Percentiles rank a stretch among this genome's conserved stretches.
Conservation (phyloP, 768 basidiomycete genomes). For the Fistulinella prunicolor region DNA sequence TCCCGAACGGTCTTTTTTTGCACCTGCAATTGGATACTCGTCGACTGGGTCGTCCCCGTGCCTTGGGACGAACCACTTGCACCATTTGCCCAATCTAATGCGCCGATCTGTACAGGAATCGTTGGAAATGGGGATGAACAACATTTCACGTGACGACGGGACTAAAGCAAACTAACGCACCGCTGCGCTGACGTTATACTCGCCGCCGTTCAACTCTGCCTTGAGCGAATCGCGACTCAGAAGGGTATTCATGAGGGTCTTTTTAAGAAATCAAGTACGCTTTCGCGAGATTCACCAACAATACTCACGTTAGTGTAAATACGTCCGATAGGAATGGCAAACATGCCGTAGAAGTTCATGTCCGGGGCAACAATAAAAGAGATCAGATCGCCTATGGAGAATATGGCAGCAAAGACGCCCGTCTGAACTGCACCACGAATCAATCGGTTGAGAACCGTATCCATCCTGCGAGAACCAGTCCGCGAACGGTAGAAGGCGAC, state of each 20-base stretch:
- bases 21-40: not conserved
- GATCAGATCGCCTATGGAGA: slow-evolving; percentile 38
- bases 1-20: not conserved
- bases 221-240: slow-evolving; percentile 31
- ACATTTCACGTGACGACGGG: not conserved
- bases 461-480: slow-evolving; percentile 53
- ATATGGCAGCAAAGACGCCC: slow-evolving; percentile 1
- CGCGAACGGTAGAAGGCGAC: slow-evolving; percentile 24
- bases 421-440: slow-evolving; percentile 10
- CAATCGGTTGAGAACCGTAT: slow-evolving; percentile 34
- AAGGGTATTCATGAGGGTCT: not conserved
- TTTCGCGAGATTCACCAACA: no score
- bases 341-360: slow-evolving; percentile 37
- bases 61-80: not conserved
- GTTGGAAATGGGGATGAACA: no score
- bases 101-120: not conserved
- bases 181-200: slow-evolving; percentile 39
- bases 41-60: not conserved
- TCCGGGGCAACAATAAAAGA: slow-evolving; percentile 26
- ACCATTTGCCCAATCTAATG: slow-evolving; percentile 2
- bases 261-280: not conserved
- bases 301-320: slow-evolving; percentile 46
- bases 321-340: slow-evolving; percentile 39
- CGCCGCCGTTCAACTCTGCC: slow-evolving; percentile 36
- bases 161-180: not conserved